These are phyloP conservation scores for Tetrahymena thermophila DNA, from an alignment of 73 alveolate species.

Conservation along the genomic window DNA sequence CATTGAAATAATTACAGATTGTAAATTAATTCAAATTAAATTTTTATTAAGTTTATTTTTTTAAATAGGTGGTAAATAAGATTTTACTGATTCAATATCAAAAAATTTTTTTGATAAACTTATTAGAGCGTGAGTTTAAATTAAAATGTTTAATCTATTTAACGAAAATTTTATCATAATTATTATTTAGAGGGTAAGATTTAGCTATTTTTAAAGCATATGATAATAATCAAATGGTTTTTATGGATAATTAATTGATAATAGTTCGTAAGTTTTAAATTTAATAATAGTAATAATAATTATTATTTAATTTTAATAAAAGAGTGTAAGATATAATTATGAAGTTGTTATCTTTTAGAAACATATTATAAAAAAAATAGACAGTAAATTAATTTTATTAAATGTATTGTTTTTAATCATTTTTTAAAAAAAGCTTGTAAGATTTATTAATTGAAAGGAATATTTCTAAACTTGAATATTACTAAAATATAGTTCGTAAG, in stretches of 20 bases:
- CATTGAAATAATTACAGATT: not conserved
- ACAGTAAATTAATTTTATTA: not conserved
- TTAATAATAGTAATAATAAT: not conserved
- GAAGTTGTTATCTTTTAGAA: not conserved
- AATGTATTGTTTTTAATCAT: too few species aligned
- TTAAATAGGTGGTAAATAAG: not conserved
- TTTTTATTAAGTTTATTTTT: too few species aligned
- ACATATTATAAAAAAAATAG: not conserved
- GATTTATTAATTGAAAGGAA: not conserved
- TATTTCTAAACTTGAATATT: not conserved
- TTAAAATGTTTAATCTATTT: too few species aligned
- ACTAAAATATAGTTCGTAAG: not conserved
- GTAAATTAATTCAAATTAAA: not conserved
- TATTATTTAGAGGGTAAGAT: not conserved
- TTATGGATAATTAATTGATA: not conserved
- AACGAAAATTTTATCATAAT: too few species aligned
- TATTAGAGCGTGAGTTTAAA: not conserved
- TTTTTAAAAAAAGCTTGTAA: not conserved
- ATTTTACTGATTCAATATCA: not conserved
- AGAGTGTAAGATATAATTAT: not conserved
- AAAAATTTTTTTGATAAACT: too few species aligned
- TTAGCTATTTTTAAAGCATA: too few species aligned
- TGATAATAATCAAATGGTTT: too few species aligned
- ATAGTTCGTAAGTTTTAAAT: not conserved
- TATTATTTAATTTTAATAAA: not conserved